Conservation (phyloP, 176 grass and related monocot species). For the Ananas comosus region DNA sequence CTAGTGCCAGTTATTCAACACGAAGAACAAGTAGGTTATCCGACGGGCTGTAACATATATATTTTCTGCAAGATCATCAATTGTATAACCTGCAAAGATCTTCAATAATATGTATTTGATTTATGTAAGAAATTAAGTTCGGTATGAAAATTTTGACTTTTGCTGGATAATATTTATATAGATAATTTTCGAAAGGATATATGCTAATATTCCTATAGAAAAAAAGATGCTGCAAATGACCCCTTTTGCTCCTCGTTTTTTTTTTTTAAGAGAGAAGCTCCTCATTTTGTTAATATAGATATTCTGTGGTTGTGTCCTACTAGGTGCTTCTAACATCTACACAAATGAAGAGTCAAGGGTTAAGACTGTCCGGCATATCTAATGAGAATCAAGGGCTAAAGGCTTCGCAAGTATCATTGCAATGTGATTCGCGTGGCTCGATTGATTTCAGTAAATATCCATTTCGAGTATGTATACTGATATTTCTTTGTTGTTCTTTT, state of each 20-base stretch:
- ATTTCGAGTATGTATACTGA: conserved; percentile 57
- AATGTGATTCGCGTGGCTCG: conserved; percentile 63
- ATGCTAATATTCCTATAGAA: too few species aligned
- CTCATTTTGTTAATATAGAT: conserved; percentile 16
- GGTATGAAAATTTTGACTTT: too few species aligned
- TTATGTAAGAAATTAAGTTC: too few species aligned
- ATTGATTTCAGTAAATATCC: conserved; percentile 95
- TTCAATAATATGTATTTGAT: too few species aligned
- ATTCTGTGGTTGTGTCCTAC: conserved; percentile 15
- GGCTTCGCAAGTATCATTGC: conserved; percentile 65
- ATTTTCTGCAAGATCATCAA: too few species aligned
- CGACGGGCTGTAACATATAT: background rate
- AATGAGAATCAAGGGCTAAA: conserved; percentile 21
- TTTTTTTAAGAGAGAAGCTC: background rate
- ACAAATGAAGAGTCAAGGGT: conserved; percentile 72
- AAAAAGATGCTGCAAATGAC: background rate
- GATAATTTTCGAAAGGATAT: too few species aligned
- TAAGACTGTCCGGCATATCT: conserved; percentile 24
- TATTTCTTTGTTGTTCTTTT: conserved; percentile 19
- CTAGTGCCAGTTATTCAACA: conserved; percentile 72
- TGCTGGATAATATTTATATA: too few species aligned
- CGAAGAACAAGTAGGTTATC: conserved; percentile 65
- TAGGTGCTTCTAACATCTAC: conserved; percentile 78
- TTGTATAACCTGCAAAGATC: too few species aligned
- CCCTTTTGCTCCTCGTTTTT: conserved; percentile 4